Evolutionary conservation across 305 asterid species (phyloP).

Genomic region (Fraxinus greggii): DNA sequence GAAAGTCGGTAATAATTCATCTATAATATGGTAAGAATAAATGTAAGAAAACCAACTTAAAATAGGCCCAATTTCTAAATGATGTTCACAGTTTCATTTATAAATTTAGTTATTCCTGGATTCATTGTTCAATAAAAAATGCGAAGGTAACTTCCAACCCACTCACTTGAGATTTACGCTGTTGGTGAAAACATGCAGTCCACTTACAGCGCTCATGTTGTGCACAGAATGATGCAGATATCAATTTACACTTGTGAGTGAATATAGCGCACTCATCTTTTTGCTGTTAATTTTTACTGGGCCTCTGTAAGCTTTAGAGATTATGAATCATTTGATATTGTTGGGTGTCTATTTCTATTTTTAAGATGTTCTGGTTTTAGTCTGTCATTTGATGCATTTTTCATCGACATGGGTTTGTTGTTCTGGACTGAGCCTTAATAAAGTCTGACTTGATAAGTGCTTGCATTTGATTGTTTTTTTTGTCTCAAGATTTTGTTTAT

Average conservation of each 20-base stretch:
- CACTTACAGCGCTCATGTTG: neutral
- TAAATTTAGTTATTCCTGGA: neutral
- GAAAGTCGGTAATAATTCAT: neutral
- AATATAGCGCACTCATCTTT: neutral
- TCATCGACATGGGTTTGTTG: no score
- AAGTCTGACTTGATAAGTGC: no score
- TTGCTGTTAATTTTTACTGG: conserved; percentile 11
- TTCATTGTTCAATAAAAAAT: neutral
- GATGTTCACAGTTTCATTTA: neutral
- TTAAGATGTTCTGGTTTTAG: neutral
- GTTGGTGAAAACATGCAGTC: neutral
- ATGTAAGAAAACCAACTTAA: neutral
- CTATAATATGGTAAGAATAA: neutral
- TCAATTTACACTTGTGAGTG: neutral
- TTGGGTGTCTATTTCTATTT: neutral
- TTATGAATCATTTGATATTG: neutral
- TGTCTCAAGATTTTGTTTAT: no score
- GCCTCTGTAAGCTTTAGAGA: neutral
- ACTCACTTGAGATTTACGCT: neutral
- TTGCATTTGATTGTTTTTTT: no score
- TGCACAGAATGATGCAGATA: neutral
- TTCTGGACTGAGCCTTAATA: no score
- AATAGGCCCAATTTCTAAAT: neutral
- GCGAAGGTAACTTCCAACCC: neutral
- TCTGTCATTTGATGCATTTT: neutral